Conservation (phyloP, 305 asterid genomes). For the Fraxinus sp. region DNA sequence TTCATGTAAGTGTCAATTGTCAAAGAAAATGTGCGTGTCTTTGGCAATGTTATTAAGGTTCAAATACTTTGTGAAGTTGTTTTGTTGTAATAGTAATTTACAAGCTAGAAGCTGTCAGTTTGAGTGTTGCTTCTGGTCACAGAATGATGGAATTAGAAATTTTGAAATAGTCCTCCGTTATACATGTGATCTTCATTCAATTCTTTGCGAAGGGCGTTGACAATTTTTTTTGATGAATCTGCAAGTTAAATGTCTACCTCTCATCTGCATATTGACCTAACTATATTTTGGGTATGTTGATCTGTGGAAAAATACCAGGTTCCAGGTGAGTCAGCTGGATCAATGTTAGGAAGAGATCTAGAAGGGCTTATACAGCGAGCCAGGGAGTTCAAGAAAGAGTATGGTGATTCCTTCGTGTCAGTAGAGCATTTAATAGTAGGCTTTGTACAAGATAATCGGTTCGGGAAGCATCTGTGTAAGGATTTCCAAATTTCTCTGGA, state of each 20-base stretch:
- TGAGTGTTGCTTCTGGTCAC: neutral
- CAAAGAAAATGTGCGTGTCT: neutral
- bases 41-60: neutral
- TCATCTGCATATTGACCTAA: conserved; percentile 9
- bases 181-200: neutral
- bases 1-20: neutral
- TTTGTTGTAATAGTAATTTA: neutral
- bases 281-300: neutral
- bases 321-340: conserved; percentile 80
- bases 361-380: conserved; percentile 81
- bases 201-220: neutral
- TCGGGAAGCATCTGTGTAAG: conserved; percentile 75
- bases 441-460: conserved; percentile 68
- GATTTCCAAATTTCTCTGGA: conserved; percentile 66
- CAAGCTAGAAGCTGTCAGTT: neutral
- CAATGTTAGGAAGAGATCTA: conserved; percentile 84
- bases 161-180: neutral
- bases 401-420: conserved; percentile 77
- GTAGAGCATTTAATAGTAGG: conserved; percentile 94
- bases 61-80: neutral
- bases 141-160: neutral
- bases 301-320: conserved; percentile 39
- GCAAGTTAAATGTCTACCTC: neutral
- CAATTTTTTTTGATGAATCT: neutral
- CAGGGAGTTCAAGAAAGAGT: conserved; percentile 80